Base-by-base conservation (phyloP, 148 eudicot genomes). In the Camellia granthamiana region DNA sequence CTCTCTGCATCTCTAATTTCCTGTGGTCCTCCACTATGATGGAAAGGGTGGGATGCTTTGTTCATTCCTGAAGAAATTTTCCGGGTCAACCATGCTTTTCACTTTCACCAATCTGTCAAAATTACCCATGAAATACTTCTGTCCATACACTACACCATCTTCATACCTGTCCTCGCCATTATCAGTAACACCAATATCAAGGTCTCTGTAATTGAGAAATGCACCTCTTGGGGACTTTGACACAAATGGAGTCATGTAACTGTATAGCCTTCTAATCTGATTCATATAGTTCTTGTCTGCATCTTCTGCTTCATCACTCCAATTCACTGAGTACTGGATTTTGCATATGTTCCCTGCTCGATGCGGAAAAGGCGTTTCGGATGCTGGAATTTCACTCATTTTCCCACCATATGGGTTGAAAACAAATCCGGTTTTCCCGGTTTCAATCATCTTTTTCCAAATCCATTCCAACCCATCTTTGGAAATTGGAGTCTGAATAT, bases 401-500 rank as follows among this genome's bases (percentile, higher is more conserved):
- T 21, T 74, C 14, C 89, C 89, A 5, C 89, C 89, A 13, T 82
- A 84, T 0, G 87, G 89, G 63, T 79, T 82, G 69, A 87, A 84
- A 15, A 74, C 64, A n/a, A 87, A 30, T 5, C 58, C 56, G 6
- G 80, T 80, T 16, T 75, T 70, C 18, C 78, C 82, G 10, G 84
- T 30, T 52, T 85, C 86, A 5, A 82, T 78, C 89, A 87, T 87
- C 55, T 78, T 87, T 79, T 78, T 21, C 76, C 81, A 83, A 58
- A 87, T 87, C 72, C 42, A 78, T 38, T 87, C 85, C 38, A 87
- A 56, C 7, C 84, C 89, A 0, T 49, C 68, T 58, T 82, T 87
- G 4, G 87, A 62, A 38, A 87, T 87, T 2, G 89, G 87, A 3
- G 61, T 65, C 52, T 87, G 76, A 13, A 87, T 6, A 7, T 82